phyloP scores from a whole-genome alignment of 2,329 filamentous ascomycete genomes.

The Verticillium dahliae region DNA sequence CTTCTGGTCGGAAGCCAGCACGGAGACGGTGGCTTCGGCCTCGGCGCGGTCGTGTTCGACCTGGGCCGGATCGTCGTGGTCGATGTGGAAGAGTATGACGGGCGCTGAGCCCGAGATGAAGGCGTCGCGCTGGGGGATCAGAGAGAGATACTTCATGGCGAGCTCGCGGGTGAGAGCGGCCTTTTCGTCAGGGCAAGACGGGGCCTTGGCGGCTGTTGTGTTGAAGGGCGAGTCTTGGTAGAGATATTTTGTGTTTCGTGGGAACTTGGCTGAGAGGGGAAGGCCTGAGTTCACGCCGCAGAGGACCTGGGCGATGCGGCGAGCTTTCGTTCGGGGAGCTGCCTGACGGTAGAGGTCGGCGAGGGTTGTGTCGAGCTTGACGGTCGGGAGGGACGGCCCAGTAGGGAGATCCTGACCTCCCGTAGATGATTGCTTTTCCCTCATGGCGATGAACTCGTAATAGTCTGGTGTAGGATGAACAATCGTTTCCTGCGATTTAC shows the following conservation, averaged over 20 bases:
- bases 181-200: neutral
- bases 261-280: constrained; percentile 18
- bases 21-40: constrained; percentile 20
- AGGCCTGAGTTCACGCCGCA: constrained; percentile 19
- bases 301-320: constrained; percentile 22
- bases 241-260: constrained; percentile 26
- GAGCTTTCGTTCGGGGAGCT: constrained; percentile 12
- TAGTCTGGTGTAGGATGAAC: no score
- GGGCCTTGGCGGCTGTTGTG: constrained; percentile 11
- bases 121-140: constrained; percentile 27
- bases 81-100: constrained; percentile 22
- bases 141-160: constrained; percentile 25
- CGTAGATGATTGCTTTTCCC: neutral
- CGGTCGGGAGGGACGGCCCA: constrained; percentile 17
- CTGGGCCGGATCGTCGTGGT: constrained; percentile 11
- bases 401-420: neutral
- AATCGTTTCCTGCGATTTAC: no score
- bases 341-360: constrained; percentile 24
- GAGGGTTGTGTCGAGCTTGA: constrained; percentile 26
- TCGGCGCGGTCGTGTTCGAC: constrained; percentile 20
- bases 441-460: neutral
- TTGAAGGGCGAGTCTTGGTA: constrained; percentile 27
- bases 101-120: constrained; percentile 21
- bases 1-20: constrained; percentile 18
- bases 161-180: constrained; percentile 13